Percentiles rank a stretch among this genome's conserved stretches.
These are phyloP conservation scores for Teratosphaeria pseudoeucalypti DNA, from an alignment of 2,329 filamentous ascomycete species.

Conservation along the genomic window DNA sequence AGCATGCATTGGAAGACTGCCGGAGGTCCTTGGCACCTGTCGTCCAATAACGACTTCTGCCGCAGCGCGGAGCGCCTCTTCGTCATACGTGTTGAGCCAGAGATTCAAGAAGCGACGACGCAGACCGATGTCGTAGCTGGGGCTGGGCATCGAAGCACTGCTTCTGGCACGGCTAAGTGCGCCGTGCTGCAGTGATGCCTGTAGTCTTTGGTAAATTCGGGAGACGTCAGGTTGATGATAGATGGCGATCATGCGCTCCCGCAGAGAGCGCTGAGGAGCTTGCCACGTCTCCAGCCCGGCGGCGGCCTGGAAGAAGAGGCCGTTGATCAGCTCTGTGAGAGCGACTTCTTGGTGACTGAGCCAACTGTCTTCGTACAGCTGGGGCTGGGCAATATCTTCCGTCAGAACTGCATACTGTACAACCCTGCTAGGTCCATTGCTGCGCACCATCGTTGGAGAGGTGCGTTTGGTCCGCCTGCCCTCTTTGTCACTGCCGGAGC, in stretches of 20 bases:
- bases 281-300: slow-evolving; percentile 9
- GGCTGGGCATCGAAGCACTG: slow-evolving; percentile 33
- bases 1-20: neutral
- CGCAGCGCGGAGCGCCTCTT: slow-evolving; percentile 40
- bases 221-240: slow-evolving; percentile 45
- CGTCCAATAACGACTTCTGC: slow-evolving; percentile 52
- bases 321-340: slow-evolving; percentile 50
- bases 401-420: neutral
- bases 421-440: neutral
- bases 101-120: slow-evolving; percentile 47
- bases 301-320: slow-evolving; percentile 38
- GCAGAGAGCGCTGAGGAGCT: slow-evolving; percentile 19
- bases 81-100: slow-evolving; percentile 49
- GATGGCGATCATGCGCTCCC: slow-evolving; percentile 40
- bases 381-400: slow-evolving; percentile 41
- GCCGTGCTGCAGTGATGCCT: slow-evolving; percentile 49
- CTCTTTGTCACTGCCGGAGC: neutral
- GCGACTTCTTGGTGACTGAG: slow-evolving; percentile 51
- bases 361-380: slow-evolving; percentile 54
- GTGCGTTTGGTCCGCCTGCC: neutral
- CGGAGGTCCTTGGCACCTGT: slow-evolving; percentile 13
- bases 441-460: neutral
- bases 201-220: slow-evolving; percentile 45
- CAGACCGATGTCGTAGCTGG: slow-evolving; percentile 48
- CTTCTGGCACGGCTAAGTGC: slow-evolving; percentile 47